Base-by-base conservation (phyloP, 2,329 filamentous ascomycete species). In the Hypocreales sp. region DNA sequence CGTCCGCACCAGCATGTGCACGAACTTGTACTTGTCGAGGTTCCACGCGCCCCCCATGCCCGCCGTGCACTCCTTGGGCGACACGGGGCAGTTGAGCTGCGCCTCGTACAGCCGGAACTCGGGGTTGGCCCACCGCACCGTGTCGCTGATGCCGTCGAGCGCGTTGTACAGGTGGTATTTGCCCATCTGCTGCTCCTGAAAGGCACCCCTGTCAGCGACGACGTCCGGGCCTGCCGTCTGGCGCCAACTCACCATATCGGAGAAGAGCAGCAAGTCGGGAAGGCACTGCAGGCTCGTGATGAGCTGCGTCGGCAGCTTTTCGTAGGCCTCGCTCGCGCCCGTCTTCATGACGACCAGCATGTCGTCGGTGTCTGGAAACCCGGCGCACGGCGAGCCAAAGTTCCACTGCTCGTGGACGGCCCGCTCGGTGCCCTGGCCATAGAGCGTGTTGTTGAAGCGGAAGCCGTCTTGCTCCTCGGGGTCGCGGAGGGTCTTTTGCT, bases 11-110 rank as follows among this genome's bases (percentile, higher is more conserved):
- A 70, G 52, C 53, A 72, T 70, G 36, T 67, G 64, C 25, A 72
- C 46, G 40, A 68, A 69, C 46, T 72, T 73, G 51, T 68, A 72
- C 49, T 70, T 71, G 45, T 73, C 68, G 35, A 73, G 47, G 27
- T 55, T 55, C 65, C 67, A 72, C 8, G 53, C 55, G 22, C 45
- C 53, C 29, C 38, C 34, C 36, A 47, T 41, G 6, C 39, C 40
- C 7, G 31, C 30, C 1, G 41, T 49, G 33, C 62, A 60, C 23
- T 61, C 54, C 38, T 58, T 57, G 20, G 61, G 57, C 4, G 56
- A 53, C 17, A 58, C 50, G 21, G 58, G 55, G 27, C 63, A 67
- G 29, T 56, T 46, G 27, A 55, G 47, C 36, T 63, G 59, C 9
- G 50, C 44, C 15, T 54, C 46, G 37, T 64, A 63, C 7, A 63